phyloP scores from a whole-genome alignment of 2,329 filamentous ascomycete genomes.

The Xylaria polymorpha region DNA sequence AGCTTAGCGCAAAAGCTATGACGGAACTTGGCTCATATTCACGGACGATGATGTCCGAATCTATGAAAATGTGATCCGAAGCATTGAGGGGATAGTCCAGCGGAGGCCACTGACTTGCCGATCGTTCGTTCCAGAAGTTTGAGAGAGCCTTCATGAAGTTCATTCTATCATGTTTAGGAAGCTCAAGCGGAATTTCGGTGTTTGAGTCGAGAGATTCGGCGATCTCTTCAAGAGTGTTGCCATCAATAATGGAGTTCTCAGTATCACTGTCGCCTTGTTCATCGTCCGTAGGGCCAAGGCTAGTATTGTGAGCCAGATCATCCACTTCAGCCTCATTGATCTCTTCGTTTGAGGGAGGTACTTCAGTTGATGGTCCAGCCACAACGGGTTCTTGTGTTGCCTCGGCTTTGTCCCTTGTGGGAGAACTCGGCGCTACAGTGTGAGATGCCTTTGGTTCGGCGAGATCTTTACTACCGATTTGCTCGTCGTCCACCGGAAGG shows the following conservation, averaged over 20 bases:
- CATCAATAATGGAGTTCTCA: slow-evolving; percentile 75
- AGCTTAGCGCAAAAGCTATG: slow-evolving; percentile 91
- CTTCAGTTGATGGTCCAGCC: slow-evolving; percentile 47
- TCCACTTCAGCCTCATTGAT: slow-evolving; percentile 57
- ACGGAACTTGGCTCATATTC: slow-evolving; percentile 98
- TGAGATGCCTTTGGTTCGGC: slow-evolving; percentile 48
- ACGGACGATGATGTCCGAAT: slow-evolving; percentile 95
- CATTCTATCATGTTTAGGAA: slow-evolving; percentile 92
- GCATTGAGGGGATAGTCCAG: slow-evolving; percentile 91
- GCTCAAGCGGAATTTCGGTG: slow-evolving; percentile 73
- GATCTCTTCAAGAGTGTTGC: slow-evolving; percentile 73
- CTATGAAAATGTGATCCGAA: slow-evolving; percentile 94
- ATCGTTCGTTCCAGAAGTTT: slow-evolving; percentile 98
- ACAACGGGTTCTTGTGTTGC: slow-evolving; percentile 30
- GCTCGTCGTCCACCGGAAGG: slow-evolving; percentile 73
- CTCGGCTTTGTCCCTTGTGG: slow-evolving; percentile 27
- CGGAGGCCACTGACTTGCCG: slow-evolving; percentile 91
- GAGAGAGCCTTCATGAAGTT: slow-evolving; percentile 95
- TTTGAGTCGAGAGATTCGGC: slow-evolving; percentile 71
- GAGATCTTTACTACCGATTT: slow-evolving; percentile 52
- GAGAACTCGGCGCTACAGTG: slow-evolving; percentile 36
- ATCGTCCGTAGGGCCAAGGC: slow-evolving; percentile 73
- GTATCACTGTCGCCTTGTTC: slow-evolving; percentile 77
- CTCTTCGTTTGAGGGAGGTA: slow-evolving; percentile 45
- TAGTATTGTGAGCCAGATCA: slow-evolving; percentile 59